phyloP scores from a whole-genome alignment of 2,329 filamentous ascomycete species.

The Graphiopsis chlorocephala region DNA sequence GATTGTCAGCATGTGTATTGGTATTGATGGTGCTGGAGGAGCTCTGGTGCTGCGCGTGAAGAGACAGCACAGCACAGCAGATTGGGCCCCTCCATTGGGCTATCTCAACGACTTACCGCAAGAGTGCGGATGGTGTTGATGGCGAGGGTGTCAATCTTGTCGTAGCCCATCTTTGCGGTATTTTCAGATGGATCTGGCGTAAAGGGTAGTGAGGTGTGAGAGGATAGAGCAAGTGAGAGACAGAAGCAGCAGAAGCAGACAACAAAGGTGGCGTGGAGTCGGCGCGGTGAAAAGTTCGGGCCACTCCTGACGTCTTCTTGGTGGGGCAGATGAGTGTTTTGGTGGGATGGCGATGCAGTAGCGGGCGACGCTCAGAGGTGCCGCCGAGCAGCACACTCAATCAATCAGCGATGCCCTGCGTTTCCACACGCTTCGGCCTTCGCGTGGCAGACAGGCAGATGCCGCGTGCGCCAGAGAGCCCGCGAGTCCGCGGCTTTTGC shows the following conservation, averaged over 20 bases:
- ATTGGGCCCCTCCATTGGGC: neutral
- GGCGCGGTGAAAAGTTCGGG: constrained; percentile 15
- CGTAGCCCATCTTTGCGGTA: constrained; percentile 72
- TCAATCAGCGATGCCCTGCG: neutral
- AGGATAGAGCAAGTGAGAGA: neutral
- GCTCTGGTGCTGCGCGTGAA: neutral
- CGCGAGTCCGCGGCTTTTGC: constrained; percentile 11
- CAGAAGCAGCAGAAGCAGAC: neutral
- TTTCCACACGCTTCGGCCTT: neutral
- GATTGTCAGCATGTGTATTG: neutral
- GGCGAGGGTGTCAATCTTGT: constrained; percentile 81
- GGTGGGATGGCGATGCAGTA: constrained; percentile 8
- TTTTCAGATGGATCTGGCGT: constrained; percentile 12
- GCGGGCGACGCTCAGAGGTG: neutral
- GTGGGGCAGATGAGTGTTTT: constrained; percentile 12
- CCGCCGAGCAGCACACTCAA: neutral
- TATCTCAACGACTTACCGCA: constrained; percentile 65
- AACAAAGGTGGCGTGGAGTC: constrained; percentile 13
- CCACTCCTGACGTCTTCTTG: constrained; percentile 8
- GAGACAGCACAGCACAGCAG: neutral
- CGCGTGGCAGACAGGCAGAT: constrained; percentile 10
- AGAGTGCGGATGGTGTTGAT: constrained; percentile 98
- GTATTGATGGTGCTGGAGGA: neutral
- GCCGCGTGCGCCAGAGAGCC: neutral
- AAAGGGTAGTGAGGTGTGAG: neutral